These are phyloP conservation scores for Dioszegia hungarica DNA, from an alignment of 768 basidiomycete genomes.

Conservation along the genomic window DNA sequence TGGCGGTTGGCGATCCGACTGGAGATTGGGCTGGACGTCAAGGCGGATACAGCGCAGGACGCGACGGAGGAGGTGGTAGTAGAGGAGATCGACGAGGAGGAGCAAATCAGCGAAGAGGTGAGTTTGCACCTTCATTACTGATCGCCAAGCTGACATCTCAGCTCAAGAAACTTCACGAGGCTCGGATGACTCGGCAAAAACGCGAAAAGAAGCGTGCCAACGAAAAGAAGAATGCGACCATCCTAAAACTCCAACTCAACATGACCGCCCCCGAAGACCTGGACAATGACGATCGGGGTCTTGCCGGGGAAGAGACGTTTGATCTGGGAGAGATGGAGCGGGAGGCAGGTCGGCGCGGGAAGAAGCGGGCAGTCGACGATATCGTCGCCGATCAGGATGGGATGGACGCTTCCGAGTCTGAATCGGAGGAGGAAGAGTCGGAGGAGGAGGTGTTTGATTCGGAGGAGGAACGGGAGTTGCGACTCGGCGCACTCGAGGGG, in stretches of 20 bases:
- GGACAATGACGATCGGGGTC: constrained; percentile 62
- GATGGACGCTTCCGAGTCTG: constrained; percentile 47
- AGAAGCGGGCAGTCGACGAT: constrained; percentile 53
- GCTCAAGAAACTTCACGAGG: constrained; percentile 81
- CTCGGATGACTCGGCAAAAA: constrained; percentile 63
- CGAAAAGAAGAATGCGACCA: constrained; percentile 77
- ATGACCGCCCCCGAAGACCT: constrained; percentile 99
- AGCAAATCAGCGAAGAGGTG: constrained; percentile 84
- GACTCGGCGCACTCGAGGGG: constrained; percentile 64
- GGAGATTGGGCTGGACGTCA: constrained; percentile 83
- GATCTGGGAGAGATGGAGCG: constrained; percentile 67
- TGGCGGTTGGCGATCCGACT: constrained; percentile 85
- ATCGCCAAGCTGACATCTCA: constrained; percentile 44
- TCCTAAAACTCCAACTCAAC: constrained; percentile 90
- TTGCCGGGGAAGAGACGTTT: constrained; percentile 72
- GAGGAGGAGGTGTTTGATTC: constrained; percentile 56
- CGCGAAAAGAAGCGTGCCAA: constrained; percentile 78
- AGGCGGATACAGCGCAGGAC: constrained; percentile 68
- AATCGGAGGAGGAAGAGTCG: constrained; percentile 51
- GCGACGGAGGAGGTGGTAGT: constrained; percentile 59
- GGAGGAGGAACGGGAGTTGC: constrained; percentile 60
- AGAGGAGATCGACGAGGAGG: constrained; percentile 72
- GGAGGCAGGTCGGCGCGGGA: constrained; percentile 50
- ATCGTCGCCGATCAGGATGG: constrained; percentile 51
- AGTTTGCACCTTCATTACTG: constrained; percentile 15